Evolutionary conservation across 495 filamentous ascomycete species (phyloP), one percentile per base, ranked within the genome.

Genomic region (Talaromyces borbonicus): DNA sequence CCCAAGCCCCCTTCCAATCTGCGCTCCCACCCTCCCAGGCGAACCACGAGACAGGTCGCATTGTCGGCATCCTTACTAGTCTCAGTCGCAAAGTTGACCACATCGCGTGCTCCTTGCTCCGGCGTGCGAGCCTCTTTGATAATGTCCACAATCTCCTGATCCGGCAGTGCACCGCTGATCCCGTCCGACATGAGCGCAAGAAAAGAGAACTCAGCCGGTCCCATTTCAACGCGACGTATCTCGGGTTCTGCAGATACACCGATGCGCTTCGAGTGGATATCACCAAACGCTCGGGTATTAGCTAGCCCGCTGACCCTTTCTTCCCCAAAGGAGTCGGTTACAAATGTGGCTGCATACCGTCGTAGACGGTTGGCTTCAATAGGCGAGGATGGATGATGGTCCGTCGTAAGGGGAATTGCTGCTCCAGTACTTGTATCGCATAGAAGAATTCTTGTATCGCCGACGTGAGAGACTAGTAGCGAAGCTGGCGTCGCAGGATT

Each of bases 301-400:
- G 92, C 92, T 1, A 98, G 77, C 0, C 90, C 89, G 43, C 79
- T 79, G 67, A 98, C 88, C 49, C 92, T 87, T 60, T 97, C 93
- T 62, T 98, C 93, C 55, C 92, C 92, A 56, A 97, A 97, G 12
- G 87, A 92, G 59, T 98, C 92, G 0, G 90, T 94, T 18, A 93
- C 80, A 52, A 98, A 90, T 0, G 83, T 85, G 12, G 83, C 69
- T 9, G 87, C 86, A 55, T 85, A 96, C 42, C 90, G 83, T 4
- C 89, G 81, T 25, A 98, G 75, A 18, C 92, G 79, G 42, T 75
- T 79, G 9, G 84, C 80, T 66, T 98, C 92, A 43, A 77, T 66
- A 0, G 93, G 90, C 1, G 81, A 76, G n/a, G 80, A 85, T 0
- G 92, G 90, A 56, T 90, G 90, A 65, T 98, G 92, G 60, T 92